Conservation (phyloP, 352 stramenopile species). For the Phytophthora macrochlamydospora region DNA sequence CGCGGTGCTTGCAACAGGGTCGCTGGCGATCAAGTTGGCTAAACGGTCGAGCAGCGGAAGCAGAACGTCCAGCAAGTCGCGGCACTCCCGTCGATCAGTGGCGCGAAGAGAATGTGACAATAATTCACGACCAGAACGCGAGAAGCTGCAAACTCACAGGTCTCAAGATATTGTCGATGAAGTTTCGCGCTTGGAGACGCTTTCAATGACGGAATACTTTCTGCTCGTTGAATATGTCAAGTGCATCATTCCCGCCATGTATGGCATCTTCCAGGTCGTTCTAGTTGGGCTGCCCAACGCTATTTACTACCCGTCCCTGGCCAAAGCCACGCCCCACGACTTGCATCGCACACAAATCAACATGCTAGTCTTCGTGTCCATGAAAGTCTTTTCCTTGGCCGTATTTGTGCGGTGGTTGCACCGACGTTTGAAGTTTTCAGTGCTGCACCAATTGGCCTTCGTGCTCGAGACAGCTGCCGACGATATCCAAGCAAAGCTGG, state of each 20-base stretch:
- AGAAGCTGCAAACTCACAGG: not conserved
- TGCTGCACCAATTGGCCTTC: slow-evolving; percentile 34
- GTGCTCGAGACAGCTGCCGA: slow-evolving; percentile 28
- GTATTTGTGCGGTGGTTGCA: slow-evolving; percentile 13
- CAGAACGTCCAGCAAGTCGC: slow-evolving; percentile 4
- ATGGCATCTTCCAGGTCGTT: slow-evolving; percentile 22
- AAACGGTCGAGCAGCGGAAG: slow-evolving; percentile 5
- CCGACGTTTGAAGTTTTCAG: slow-evolving; percentile 18
- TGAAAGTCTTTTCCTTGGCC: slow-evolving; percentile 22
- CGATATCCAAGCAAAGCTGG: slow-evolving; percentile 31
- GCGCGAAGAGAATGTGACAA: not conserved
- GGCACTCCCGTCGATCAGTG: not conserved
- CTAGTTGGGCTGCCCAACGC: slow-evolving; percentile 19
- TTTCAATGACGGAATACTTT: slow-evolving; percentile 30
- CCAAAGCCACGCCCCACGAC: slow-evolving; percentile 1
- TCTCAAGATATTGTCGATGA: not conserved
- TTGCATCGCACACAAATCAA: slow-evolving; percentile 11
- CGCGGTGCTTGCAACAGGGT: not conserved
- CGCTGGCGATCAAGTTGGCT: slow-evolving; percentile 4
- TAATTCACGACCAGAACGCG: not conserved
- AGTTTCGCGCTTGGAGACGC: slow-evolving; percentile 8
- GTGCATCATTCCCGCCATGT: slow-evolving; percentile 30
- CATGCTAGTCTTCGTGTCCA: slow-evolving; percentile 21
- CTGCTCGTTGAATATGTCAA: slow-evolving; percentile 36
- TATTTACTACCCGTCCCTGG: slow-evolving; percentile 13